phyloP scores from a whole-genome alignment of 257 asterid genomes.

The Solanum chiquidenum region DNA sequence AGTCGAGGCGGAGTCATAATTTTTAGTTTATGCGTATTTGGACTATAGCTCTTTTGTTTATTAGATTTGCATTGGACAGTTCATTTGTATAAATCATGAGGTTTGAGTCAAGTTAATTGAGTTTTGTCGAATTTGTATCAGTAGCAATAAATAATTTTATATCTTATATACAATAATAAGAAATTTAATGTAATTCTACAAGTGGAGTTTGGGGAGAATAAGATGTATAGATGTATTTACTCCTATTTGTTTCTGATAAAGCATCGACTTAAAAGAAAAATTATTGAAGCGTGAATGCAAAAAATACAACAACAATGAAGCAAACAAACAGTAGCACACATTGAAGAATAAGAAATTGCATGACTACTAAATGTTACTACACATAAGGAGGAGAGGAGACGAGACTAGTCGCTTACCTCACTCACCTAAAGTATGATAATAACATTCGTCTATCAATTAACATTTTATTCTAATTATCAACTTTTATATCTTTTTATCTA shows the following conservation, averaged over 20 bases:
- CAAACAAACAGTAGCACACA: background rate
- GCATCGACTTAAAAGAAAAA: fast-evolving
- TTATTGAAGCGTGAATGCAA: background rate
- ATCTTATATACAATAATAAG: too few species aligned
- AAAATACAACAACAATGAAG: background rate
- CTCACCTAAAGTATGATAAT: background rate
- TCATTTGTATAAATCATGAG: too few species aligned
- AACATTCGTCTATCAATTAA: background rate
- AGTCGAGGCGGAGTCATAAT: background rate
- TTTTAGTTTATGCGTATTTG: too few species aligned
- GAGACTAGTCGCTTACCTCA: background rate
- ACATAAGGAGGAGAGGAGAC: background rate
- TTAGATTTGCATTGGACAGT: background rate
- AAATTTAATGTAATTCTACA: too few species aligned
- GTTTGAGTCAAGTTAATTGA: background rate
- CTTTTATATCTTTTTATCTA: background rate
- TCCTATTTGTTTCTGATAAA: background rate
- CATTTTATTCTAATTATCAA: too few species aligned
- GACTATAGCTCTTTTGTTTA: too few species aligned
- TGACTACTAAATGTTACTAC: background rate
- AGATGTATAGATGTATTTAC: fast-evolving
- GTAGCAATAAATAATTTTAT: too few species aligned
- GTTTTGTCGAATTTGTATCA: background rate
- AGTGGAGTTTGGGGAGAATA: too few species aligned
- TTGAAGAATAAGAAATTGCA: background rate